Base-by-base conservation (phyloP, 371 early-diverging fungal species). In the Batrachochytrium dendrobatidis region DNA sequence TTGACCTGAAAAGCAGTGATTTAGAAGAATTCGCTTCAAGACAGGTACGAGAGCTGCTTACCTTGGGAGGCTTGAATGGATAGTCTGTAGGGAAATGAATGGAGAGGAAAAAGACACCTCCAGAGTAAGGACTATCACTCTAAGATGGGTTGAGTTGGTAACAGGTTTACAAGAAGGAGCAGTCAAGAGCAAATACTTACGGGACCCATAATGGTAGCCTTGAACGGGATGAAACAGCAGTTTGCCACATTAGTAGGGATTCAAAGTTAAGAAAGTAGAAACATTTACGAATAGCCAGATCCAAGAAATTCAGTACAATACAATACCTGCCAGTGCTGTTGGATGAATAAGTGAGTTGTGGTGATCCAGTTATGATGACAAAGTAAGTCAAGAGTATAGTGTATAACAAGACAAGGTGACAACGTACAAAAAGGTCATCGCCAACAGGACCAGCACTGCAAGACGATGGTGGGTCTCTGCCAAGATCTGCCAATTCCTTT, bases 61-160 rank as follows among this genome's bases (percentile, higher is more conserved):
- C 85, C 87, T 94, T 94, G 68, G 99, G 99, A 51, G 99, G 97
- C 84, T 96, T 97, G 86, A 98, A 99, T 48, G 99, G 99, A 70
- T 99, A 99, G 74, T 98, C 99, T 34, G 92, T 90, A 34, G 99
- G 98, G 81, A 99, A 96, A 71, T 91, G 92, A 73, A 99, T 98
- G 52, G 89, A 81, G 60, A 99, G 83, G 83, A 99, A 95, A 80
- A 98, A 99, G 51, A 94, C 91, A 66, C 99, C 99, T 6, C 83
- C 83, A 35, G 61, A 55, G 64, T 82, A 86, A 30, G 83, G 77
- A 63, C 77, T 73, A 64, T 77, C 77, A 30, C 68, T 54, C 74
- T 73, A 44, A 8, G 12, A 26, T 22, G 18, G 48, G 18, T 25
- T 58, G 12, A 2, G 30, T 35, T 17, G 31, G 18, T n/a, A 57